phyloP scores from a whole-genome alignment of 129 eudicot species.

The Sambucus nigra region DNA sequence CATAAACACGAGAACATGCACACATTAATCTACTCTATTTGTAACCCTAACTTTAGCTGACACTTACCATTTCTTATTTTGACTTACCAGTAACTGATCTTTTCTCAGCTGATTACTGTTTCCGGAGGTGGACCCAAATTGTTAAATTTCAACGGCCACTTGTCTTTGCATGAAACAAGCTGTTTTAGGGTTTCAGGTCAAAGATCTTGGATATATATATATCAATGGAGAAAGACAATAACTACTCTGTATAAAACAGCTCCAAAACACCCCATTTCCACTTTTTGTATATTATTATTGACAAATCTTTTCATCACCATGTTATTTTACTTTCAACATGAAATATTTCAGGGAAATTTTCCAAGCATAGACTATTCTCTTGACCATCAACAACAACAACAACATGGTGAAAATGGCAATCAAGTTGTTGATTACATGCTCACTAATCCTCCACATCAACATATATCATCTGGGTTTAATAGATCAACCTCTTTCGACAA shows the following conservation, averaged over 20 bases:
- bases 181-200: slow-evolving; percentile 11
- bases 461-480: slow-evolving; percentile 22
- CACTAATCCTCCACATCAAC: slow-evolving; percentile 26
- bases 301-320: slow-evolving; percentile 15
- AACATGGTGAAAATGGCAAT: slow-evolving; percentile 25
- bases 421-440: slow-evolving; percentile 61
- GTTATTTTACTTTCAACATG: slow-evolving; percentile 28
- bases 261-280: background rate
- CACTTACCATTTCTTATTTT: background rate
- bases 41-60: background rate
- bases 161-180: slow-evolving; percentile 30
- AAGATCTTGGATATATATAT: slow-evolving; percentile 4
- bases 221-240: slow-evolving; percentile 67
- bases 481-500: slow-evolving; percentile 45
- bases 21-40: background rate
- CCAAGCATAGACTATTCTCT: slow-evolving; percentile 39
- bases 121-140: slow-evolving; percentile 32
- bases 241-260: slow-evolving; percentile 48
- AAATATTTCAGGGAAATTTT: slow-evolving; percentile 32
- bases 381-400: slow-evolving; percentile 33
- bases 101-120: slow-evolving; percentile 19
- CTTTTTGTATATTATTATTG: background rate
- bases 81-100: background rate
- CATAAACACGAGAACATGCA: background rate
- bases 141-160: slow-evolving; percentile 19